phyloP scores from a whole-genome alignment of 2,329 filamentous ascomycete species.

The Xylaria sp. region DNA sequence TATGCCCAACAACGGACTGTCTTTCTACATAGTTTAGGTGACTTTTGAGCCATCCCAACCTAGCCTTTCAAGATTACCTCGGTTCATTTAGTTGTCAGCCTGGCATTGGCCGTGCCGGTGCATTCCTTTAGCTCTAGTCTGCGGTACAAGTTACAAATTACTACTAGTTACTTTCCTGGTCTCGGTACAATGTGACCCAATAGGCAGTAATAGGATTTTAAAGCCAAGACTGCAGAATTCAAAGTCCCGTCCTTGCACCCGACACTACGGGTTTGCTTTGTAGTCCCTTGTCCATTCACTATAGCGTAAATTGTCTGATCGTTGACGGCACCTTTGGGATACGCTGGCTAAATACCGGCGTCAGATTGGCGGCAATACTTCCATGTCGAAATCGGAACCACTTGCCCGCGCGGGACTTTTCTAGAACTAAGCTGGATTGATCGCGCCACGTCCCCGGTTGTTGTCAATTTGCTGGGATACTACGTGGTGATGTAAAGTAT shows the following conservation, averaged over 20 bases:
- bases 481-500: conserved; percentile 24
- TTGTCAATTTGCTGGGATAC: conserved; percentile 25
- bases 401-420: conserved; percentile 39
- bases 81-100: conserved; percentile 3
- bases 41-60: conserved; percentile 7
- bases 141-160: neutral
- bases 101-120: conserved; percentile 6
- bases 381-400: conserved; percentile 41
- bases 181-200: neutral
- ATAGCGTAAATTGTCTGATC: conserved; percentile 28
- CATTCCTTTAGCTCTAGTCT: neutral
- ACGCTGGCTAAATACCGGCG: conserved; percentile 48
- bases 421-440: conserved; percentile 22
- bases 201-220: neutral
- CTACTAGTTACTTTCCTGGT: conserved; percentile 1
- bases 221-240: neutral
- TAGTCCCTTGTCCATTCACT: conserved; percentile 20
- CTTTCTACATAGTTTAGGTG: neutral
- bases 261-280: conserved; percentile 25
- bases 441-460: conserved; percentile 30
- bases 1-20: neutral
- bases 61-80: neutral
- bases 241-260: conserved; percentile 23
- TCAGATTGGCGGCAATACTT: conserved; percentile 38
- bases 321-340: conserved; percentile 31